phyloP scores from a whole-genome alignment of 345 rosid genomes.

The Bruguiera parviflora region DNA sequence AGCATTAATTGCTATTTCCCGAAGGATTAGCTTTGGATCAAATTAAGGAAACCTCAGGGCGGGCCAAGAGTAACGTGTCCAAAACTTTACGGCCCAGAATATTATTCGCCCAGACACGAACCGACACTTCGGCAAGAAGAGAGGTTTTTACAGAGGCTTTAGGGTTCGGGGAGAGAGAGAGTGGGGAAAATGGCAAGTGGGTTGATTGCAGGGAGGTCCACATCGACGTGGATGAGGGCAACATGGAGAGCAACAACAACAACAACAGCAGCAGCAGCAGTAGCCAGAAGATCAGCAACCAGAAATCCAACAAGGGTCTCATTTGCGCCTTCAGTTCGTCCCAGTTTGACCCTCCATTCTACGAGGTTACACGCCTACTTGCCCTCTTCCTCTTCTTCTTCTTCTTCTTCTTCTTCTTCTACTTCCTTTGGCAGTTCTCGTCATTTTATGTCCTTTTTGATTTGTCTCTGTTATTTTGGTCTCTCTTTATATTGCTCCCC shows the following conservation, averaged over 20 bases:
- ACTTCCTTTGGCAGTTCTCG: not conserved
- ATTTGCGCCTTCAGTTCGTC: slow-evolving; percentile 36
- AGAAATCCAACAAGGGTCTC: slow-evolving; percentile 18
- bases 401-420: not conserved
- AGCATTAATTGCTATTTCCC: no score
- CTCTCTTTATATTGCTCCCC: not conserved
- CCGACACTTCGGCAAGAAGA: not conserved
- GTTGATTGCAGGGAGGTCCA: slow-evolving; percentile 46
- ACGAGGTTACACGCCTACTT: slow-evolving; percentile 20
- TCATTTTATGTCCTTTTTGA: not conserved
- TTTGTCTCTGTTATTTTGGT: not conserved
- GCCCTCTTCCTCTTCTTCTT: slow-evolving; percentile 13
- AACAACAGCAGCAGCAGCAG: not conserved
- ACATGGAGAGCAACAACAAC: slow-evolving; percentile 29
- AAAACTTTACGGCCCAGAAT: no score
- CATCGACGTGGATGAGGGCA: slow-evolving; percentile 33
- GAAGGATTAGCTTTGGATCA: no score
- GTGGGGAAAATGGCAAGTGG: slow-evolving; percentile 38
- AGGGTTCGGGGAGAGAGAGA: slow-evolving; percentile 23
- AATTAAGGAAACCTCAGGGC: no score
- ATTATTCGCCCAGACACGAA: no score
- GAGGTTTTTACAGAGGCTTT: slow-evolving; percentile 46
- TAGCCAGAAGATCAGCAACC: slow-evolving; percentile 15
- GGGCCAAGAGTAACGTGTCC: no score
- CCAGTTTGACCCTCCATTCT: slow-evolving; percentile 23